Percentiles rank a stretch among this genome's conserved stretches.
Evolutionary conservation across 805 yeast species (phyloP).

Genomic region (Kazachstania bromeliacearum): DNA sequence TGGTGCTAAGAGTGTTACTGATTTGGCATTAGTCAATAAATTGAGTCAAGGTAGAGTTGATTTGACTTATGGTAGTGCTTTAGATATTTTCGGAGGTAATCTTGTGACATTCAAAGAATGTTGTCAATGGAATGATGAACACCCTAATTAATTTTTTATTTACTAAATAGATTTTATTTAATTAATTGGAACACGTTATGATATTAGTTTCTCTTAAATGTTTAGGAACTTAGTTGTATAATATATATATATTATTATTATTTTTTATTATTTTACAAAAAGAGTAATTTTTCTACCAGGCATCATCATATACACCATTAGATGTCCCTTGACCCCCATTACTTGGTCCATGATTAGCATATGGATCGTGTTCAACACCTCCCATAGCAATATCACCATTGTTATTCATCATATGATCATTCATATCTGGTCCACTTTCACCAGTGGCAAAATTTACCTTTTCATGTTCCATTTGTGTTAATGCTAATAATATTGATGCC

Average conservation of each 20-base stretch:
- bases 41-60: constrained; percentile 81
- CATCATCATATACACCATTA: constrained; percentile 29
- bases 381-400: constrained; percentile 31
- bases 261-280: neutral
- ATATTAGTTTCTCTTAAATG: too few species aligned
- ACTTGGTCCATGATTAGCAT: constrained; percentile 14
- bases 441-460: constrained; percentile 31
- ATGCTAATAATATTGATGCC: constrained; percentile 77
- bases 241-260: neutral
- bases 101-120: constrained; percentile 70
- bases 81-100: constrained; percentile 90
- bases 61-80: constrained; percentile 83
- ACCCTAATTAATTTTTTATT: too few species aligned
- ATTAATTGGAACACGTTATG: too few species aligned
- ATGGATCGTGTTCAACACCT: constrained; percentile 25
- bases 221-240: too few species aligned
- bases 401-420: constrained; percentile 17
- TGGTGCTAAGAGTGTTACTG: constrained; percentile 73
- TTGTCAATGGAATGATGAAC: constrained; percentile 55
- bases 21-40: constrained; percentile 53
- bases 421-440: constrained; percentile 29
- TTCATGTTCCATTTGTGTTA: constrained; percentile 37
- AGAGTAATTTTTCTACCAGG: constrained; percentile 19
- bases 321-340: constrained; percentile 6
- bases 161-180: too few species aligned